Conservation (phyloP, 148 eudicot genomes). For the Persicaria tinctoria region DNA sequence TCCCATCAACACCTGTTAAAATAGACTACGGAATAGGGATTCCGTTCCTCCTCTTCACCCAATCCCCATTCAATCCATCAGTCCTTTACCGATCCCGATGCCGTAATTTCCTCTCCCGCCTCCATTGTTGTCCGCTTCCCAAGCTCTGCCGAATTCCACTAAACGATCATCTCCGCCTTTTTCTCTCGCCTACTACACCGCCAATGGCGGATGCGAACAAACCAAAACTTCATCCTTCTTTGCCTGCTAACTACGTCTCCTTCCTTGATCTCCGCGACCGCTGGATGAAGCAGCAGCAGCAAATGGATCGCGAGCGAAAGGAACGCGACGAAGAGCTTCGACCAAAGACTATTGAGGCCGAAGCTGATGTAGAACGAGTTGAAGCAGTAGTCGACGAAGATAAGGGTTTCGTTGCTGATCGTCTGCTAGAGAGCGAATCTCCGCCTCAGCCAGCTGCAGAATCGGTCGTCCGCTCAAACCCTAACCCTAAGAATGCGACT, state of each 20-base stretch:
- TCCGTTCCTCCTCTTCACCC: not conserved
- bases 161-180: not conserved
- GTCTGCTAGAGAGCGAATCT: not conserved
- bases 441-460: not conserved
- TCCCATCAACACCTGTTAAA: too few relatives aligned
- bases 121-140: not conserved
- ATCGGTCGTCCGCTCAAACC: too few relatives aligned
- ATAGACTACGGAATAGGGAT: not conserved
- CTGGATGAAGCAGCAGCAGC: constrained; percentile 10
- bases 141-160: not conserved
- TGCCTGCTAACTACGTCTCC: constrained; percentile 13
- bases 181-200: not conserved
- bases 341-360: not conserved
- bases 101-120: not conserved
- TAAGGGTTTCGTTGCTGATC: not conserved
- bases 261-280: constrained; percentile 11
- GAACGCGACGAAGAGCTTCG: not conserved
- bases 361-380: not conserved
- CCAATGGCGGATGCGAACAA: not conserved
- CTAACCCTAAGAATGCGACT: too few relatives aligned
- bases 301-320: not conserved
- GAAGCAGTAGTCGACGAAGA: not conserved
- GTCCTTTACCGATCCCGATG: not conserved
- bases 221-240: not conserved
- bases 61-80: not conserved